Evolutionary conservation across 768 basidiomycete genomes (phyloP).

Genomic region (Russula virescens): DNA sequence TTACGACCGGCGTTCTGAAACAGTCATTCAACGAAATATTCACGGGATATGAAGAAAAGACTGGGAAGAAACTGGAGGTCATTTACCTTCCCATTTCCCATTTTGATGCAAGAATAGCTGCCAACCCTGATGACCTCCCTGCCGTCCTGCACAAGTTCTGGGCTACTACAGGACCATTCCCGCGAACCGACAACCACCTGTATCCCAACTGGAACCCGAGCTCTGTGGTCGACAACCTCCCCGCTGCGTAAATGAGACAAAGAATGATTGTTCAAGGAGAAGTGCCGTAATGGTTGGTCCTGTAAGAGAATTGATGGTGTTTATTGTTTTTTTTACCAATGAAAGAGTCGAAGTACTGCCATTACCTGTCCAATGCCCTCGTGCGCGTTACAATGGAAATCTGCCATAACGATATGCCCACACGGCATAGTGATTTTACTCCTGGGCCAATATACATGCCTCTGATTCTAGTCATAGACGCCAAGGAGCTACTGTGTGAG

Average conservation of each 20-base stretch:
- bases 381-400: no score
- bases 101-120: conserved; percentile 15
- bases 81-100: conserved; percentile 17
- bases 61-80: conserved; percentile 23
- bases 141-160: conserved; percentile 12
- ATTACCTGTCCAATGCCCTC: no score
- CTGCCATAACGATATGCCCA: no score
- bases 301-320: no score
- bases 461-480: no score
- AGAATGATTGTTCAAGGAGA: neutral
- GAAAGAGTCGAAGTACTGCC: no score
- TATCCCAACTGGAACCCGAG: conserved; percentile 26
- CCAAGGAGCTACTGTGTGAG: no score
- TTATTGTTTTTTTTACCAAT: no score
- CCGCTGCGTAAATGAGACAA: conserved; percentile 1
- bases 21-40: conserved; percentile 25
- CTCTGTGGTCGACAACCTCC: conserved; percentile 13
- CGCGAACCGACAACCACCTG: conserved; percentile 16
- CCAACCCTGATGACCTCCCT: conserved; percentile 14
- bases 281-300: no score
- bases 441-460: no score
- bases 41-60: conserved; percentile 20
- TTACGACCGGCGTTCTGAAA: neutral
- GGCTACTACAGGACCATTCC: conserved; percentile 14
- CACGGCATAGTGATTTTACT: no score